These are phyloP conservation scores for Myriosclerotinia duriaeana DNA, from an alignment of 2,329 filamentous ascomycete species.

Conservation along the genomic window DNA sequence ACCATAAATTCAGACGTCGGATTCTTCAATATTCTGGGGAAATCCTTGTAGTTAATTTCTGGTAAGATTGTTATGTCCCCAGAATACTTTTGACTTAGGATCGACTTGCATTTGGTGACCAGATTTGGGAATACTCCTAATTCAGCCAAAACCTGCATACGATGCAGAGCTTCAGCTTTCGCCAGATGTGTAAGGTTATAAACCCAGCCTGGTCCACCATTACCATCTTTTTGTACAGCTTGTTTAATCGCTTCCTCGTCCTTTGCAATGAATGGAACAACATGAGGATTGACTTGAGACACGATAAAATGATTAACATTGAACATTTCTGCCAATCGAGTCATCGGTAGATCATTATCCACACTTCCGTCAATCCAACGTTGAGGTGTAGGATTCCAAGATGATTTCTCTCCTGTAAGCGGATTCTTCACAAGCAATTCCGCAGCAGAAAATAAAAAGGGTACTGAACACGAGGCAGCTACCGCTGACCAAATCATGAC, in stretches of 20 bases:
- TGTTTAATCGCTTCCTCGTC: constrained; percentile 57
- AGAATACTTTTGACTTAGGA: constrained; percentile 87
- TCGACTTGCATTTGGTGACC: constrained; percentile 73
- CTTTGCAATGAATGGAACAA: constrained; percentile 78
- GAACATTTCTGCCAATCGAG: constrained; percentile 87
- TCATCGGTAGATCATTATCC: constrained; percentile 91
- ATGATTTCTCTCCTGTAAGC: constrained; percentile 69
- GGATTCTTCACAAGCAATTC: constrained; percentile 83
- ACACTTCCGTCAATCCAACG: constrained; percentile 94
- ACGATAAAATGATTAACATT: constrained; percentile 99
- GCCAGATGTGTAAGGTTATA: constrained; percentile 69
- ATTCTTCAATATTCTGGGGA: constrained; percentile 77
- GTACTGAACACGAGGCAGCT: constrained; percentile 92
- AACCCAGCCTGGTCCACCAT: constrained; percentile 52
- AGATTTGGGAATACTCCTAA: constrained; percentile 77
- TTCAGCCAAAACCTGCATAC: constrained; percentile 77
- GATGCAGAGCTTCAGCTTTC: constrained; percentile 76
- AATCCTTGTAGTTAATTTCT: constrained; percentile 69
- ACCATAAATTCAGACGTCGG: constrained; percentile 86
- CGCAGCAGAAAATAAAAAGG: constrained; percentile 77
- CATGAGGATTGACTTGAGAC: constrained; percentile 93
- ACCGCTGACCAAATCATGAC: constrained; percentile 97
- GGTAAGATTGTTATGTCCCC: constrained; percentile 95
- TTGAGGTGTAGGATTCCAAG: constrained; percentile 84
- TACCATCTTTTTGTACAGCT: constrained; percentile 40